Evolutionary conservation across 768 basidiomycete species (phyloP), one percentile per base, ranked within the genome.

Genomic region (Rhizopogon salebrosus): DNA sequence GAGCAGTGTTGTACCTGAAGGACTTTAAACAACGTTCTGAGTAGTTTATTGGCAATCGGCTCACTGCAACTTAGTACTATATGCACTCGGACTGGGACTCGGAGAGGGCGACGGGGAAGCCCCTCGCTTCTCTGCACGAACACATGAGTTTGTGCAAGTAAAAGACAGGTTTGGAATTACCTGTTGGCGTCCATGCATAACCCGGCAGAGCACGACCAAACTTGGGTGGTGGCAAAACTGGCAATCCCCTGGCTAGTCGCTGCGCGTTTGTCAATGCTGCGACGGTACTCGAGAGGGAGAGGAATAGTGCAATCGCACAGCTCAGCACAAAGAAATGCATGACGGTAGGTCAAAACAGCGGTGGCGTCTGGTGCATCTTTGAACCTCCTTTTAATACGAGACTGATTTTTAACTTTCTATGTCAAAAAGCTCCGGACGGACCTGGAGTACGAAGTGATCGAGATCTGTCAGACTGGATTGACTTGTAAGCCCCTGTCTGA

Each of bases 171-270:
- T 22, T 34, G 41, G 53, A 41, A 22, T 20, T 41, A 39, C 52
- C 65, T 14, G 66, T 70, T 31, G 70, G 64, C 8, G 43, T 53
- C 41, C 52, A 40, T 36, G 23, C 46, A 46, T 53, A 57, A 14
- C 70, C 70, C 0, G 71, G 72, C 5, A 67, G 51, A 36, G 31
- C 60, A 16, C 68, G 65, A 37, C 60, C 63, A 50, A 73, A 73
- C 39, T 62, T 65, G 36, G 58, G 55, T 31, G 10, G 31, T 9
- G 69, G 70, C 24, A 67, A 63, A 2, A 74, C 72, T 29, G 74
- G 71, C n/a, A 78, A 66, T 9, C 76, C 76, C 43, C 74, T 70
- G 31, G 76, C 75, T 53, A 79, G 59, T 39, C 77, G 70, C 54
- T 76, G 68, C 18, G 64, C 73, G 55, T 77, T 78, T 10, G 75